Base-by-base conservation (phyloP, 2,329 filamentous ascomycete species). In the Parafenestella ontariensis region DNA sequence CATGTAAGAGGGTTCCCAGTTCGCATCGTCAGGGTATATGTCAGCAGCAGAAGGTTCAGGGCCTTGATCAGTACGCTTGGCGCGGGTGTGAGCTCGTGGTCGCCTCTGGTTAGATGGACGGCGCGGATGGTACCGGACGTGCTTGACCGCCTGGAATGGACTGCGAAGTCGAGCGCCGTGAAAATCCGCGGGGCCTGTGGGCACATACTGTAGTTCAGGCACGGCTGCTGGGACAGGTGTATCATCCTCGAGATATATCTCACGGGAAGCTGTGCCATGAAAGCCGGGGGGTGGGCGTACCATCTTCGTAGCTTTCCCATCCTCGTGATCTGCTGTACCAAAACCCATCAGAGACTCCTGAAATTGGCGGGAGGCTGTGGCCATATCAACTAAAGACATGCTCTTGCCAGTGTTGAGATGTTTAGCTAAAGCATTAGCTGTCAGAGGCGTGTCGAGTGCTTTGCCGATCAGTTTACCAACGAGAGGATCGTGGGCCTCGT, bases 11-110 rank as follows among this genome's bases (percentile, higher is more conserved):
- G 52, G 44, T 11, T 36, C 41, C 52, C 54, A 62, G 26, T 51
- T 40, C 2, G 66, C 65, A 49, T 73, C 70, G 13, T 71, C 69
- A 7, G 70, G 70, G 34, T 71, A 73, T 46, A 71, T 68, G 37
- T 73, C 70, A 3, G 70, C 70, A 3, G 42, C 37, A 13, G 70
- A 73, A 4, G 70, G 64, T 50, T 63, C 54, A 5, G 70, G 70
- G 0, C 70, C 70, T 54, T 73, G 69, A 50, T 72, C 69, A 6
- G 52, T 53, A 8, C 69, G 66, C 46, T 61, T 70, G n/a, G 39
- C 28, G 3, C 64, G 66, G 4, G 54, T 59, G 15, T 49, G 37
- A 20, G 57, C 48, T 41, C 55, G 51, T 20, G 37, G 41, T 13
- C 46, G 54, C 28, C 52, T 39, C 26, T 28, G 29, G 8, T 15